Base-by-base conservation (phyloP, 306 rosid genomes). In the Quercus rubra region DNA sequence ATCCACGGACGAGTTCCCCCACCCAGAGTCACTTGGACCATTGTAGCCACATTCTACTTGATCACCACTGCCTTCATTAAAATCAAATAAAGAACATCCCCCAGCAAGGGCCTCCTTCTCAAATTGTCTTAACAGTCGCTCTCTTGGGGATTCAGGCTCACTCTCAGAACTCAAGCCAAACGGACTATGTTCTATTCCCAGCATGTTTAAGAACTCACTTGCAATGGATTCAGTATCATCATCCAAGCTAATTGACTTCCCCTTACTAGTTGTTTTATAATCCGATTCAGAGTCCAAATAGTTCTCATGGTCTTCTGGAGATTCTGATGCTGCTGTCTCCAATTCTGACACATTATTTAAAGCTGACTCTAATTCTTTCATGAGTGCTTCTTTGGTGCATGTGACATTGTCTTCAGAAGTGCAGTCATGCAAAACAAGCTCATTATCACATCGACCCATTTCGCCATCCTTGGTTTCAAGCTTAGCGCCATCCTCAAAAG, bases 131-230 rank as follows among this genome's bases (percentile, higher is more conserved):
- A 95, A 83, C 77, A 95, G 90, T 63, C 82, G 89, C 87, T 88
- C 99, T 88, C 99, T 91, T 19, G 99, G 99, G 69, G 99, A 95
- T 80, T 92, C 94, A 0, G 85, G 80, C 73, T 91, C 99, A 43
- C 89, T 89, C 82, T 82, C 96, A 74, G 89, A 90, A 85, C 91
- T 90, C 86, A 87, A 77, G 21, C 78, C 75, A 71, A 69, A 72
- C 73, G 92, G 92, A 84, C 94, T 90, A 70, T 79, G 76, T 81
- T 90, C 97, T 59, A 83, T 52, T 21, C 88, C 94, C 41, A 93
- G 81, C 90, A 89, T 86, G 78, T 84, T 86, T 71, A 95, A 88
- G 87, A 95, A 93, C 43, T 92, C 99, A 74, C 69, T 80, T 35
- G 91, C 93, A 55, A 92, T 86, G 73, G 86, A 82, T 54, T 91